These are phyloP conservation scores for Theobroma grandiflorum DNA, from an alignment of 441 rosid species.

Conservation along the genomic window DNA sequence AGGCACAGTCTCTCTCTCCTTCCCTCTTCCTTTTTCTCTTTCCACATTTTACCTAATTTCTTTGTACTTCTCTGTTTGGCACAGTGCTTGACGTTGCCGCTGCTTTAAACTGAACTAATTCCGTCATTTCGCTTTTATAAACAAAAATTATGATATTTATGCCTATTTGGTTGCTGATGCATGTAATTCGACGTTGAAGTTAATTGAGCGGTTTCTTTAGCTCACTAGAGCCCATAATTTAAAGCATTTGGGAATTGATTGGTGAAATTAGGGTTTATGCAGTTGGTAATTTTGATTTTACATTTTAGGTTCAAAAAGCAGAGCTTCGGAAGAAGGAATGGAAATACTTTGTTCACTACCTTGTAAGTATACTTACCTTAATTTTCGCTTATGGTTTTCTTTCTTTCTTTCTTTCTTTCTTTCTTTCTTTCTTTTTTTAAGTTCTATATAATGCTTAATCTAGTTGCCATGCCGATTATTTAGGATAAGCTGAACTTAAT, in stretches of 20 bases:
- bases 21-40: neutral
- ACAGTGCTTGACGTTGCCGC: neutral
- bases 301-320: constrained; percentile 81
- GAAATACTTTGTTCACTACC: constrained; percentile 96
- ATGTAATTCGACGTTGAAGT: neutral
- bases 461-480: neutral
- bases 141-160: neutral
- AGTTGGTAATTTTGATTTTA: constrained; percentile 14
- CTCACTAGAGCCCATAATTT: neutral
- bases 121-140: neutral
- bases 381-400: neutral
- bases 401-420: too few species aligned
- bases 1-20: constrained; percentile 57
- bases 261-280: constrained; percentile 16
- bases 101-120: neutral
- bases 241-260: constrained; percentile 7
- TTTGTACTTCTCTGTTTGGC: neutral
- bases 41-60: neutral
- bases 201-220: constrained; percentile 1
- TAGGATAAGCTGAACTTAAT: constrained; percentile 18
- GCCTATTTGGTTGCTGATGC: neutral
- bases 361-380: constrained; percentile 57
- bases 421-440: neutral
- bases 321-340: constrained; percentile 94
- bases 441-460: constrained; percentile 25